Base-by-base conservation (phyloP, 352 stramenopile species). In the Pythium apleroticum region DNA sequence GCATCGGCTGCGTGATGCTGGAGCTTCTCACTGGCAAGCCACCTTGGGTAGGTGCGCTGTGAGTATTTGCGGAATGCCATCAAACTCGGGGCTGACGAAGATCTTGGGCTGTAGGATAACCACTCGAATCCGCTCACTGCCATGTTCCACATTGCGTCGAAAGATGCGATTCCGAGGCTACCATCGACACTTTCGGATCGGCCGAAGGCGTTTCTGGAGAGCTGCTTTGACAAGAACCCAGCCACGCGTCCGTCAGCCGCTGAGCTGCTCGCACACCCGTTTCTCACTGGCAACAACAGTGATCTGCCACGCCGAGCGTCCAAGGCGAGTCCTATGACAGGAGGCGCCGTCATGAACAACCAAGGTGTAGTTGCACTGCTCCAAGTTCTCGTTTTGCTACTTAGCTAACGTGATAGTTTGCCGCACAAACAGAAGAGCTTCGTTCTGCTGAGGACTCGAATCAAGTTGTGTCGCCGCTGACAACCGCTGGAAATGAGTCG, bases 1-100 rank as follows among this genome's bases (percentile, higher is more conserved):
- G 80, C 4, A 69, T 98, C 31, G 93, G 92, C 24, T 97, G 90
- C 60, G 89, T 93, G 12, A 68, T 95, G 53, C 75, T 98, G 17
- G 90, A 98, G 68, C 96, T 98, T 79, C 69, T 82, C 9, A 98
- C 90, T 3, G 92, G 75, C 12, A 89, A 75, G 54, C 88, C 90
- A 8, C 93, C 92, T 0, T 98, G 90, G 89, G 79, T 91, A 63
- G 11, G 65, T 66, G 4, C 10, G 28, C 4, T 22, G 12, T 27
- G 20, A 12, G n/a, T 5, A 50, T 8, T 12, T 14, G n/a, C 20
- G 5, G 3, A 12, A 17, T 27, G 43, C 43, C 11, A 2, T 50
- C 37, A n/a, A 17, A 9, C 3, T 7, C 17, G 8, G 17, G 10
- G 12, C n/a, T 50, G 43, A 50, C n/a, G 20, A 17, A 20, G 19